Base-by-base conservation (phyloP, 2,329 filamentous ascomycete species). In the Aspergillus proliferans region DNA sequence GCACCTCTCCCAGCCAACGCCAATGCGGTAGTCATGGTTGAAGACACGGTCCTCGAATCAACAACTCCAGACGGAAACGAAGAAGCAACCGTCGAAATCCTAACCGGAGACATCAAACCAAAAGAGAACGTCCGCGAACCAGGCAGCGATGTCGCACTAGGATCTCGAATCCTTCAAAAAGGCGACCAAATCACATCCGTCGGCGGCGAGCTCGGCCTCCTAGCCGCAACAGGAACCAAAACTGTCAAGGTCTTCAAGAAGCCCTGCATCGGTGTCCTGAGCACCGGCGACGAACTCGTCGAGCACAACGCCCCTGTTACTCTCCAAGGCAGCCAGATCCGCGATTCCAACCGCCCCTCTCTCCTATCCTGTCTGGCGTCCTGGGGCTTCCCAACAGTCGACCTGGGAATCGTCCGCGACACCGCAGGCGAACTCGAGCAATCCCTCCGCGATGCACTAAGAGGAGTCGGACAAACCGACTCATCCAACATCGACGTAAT, bases 11-110 rank as follows among this genome's bases (percentile, higher is more conserved):
- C 93, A 1, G 84, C 84, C 0, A 89, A 91, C 0, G 89, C 93
- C 2, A 95, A 88, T 22, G 86, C 92, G 0, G 91, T 98, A 4
- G 85, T 96, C 43, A 97, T 94, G 89, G 93, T 98, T 0, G 93
- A 98, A 71, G 93, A 96, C 62, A 98, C 93, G 0, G 71, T 84
- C 1, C 75, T 98, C 4, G 82, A 80, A 52, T 84, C 81, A 1
- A 83, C 82, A 68, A 93, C 89, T 0, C 84, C 87, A 0, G 88
- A 95, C 58, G 87, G 84, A 0, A 78, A 77, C 45, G 93, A 98
- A 70, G 93, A 98, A 68, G 85, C 84, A 44, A 86, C 90, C 52
- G 81, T 98, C 2, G 88, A 95, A 65, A 91, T 98, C 34, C 74
- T 95, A 1, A 89, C 88, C 0, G 83, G 85, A 24, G 82, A 81